Conservation (phyloP, 2,329 filamentous ascomycete species). For the Stylonectria norvegica region DNA sequence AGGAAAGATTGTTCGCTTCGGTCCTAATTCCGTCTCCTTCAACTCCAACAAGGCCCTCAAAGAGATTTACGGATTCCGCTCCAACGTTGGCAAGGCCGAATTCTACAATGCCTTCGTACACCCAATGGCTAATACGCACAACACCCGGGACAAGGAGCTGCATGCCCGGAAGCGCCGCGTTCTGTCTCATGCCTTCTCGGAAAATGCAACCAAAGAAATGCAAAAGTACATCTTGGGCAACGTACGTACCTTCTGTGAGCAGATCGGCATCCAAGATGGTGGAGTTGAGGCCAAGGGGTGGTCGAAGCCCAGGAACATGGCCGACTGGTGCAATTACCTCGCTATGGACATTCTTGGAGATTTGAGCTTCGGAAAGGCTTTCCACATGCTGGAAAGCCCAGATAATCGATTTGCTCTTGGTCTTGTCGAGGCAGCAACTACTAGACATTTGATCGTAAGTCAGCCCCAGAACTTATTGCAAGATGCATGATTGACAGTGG, state of each 20-base stretch:
- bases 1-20: conserved; percentile 70
- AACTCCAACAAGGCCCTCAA: conserved; percentile 68
- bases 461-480: background rate
- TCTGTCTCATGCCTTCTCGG: conserved; percentile 68
- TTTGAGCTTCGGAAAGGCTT: conserved; percentile 59
- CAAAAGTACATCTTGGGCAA: conserved; percentile 65
- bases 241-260: conserved; percentile 62
- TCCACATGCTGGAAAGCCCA: conserved; percentile 56
- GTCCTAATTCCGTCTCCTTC: conserved; percentile 73
- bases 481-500: background rate
- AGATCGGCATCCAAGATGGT: conserved; percentile 44
- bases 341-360: conserved; percentile 62
- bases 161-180: conserved; percentile 71
- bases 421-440: conserved; percentile 64
- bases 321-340: conserved; percentile 59
- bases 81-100: conserved; percentile 64
- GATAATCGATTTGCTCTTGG: conserved; percentile 65
- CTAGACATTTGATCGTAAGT: conserved; percentile 65
- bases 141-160: conserved; percentile 62
- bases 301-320: conserved; percentile 59
- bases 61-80: conserved; percentile 61
- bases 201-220: conserved; percentile 63
- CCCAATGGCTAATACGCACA: conserved; percentile 69
- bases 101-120: conserved; percentile 74
- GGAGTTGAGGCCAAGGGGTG: conserved; percentile 52